Conservation (phyloP, 257 asterid genomes). For the Solanum chaucha region DNA sequence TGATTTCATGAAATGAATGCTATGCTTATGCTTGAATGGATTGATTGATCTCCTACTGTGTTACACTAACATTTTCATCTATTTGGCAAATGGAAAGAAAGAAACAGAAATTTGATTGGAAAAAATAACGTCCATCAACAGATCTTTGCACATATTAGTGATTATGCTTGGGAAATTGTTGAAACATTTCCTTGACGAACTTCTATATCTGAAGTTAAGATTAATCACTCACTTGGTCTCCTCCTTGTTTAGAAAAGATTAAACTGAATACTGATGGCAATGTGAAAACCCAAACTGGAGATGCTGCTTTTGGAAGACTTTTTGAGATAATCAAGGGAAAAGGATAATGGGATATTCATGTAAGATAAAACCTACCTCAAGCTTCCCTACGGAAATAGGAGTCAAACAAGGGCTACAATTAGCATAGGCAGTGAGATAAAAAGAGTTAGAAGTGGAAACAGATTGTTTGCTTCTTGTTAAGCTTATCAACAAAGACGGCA, state of each 20-base stretch:
- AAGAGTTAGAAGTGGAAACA: not conserved
- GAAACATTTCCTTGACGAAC: not conserved
- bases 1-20: too few relatives aligned
- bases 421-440: not conserved
- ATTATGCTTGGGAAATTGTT: not conserved
- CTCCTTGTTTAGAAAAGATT: not conserved
- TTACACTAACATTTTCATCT: not conserved
- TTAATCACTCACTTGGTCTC: not conserved
- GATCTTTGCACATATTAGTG: not conserved
- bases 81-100: not conserved
- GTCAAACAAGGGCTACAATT: not conserved
- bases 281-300: not conserved
- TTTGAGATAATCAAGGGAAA: not conserved
- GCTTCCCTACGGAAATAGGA: not conserved
- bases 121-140: not conserved
- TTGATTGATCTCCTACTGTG: not conserved
- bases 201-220: not conserved
- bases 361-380: not conserved
- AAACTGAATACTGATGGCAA: not conserved
- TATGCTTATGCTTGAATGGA: not conserved
- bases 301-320: not conserved
- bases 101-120: not conserved
- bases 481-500: not conserved
- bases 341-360: not conserved
- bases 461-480: not conserved